Evolutionary conservation across 2,329 filamentous ascomycete genomes (phyloP).

Genomic region (Arachnomyces sp.): DNA sequence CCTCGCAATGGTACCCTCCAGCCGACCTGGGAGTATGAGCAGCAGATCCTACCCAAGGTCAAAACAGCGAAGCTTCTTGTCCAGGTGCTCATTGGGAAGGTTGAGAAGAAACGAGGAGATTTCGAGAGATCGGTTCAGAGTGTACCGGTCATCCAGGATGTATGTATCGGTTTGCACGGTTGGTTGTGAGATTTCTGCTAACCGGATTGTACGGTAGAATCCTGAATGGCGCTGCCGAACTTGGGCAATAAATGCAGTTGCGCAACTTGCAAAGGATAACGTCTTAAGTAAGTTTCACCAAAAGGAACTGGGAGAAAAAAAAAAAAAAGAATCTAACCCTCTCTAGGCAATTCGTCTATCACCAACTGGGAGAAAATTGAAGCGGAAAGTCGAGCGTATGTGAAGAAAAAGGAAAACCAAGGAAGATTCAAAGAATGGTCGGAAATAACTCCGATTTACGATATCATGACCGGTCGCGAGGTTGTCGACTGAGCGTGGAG

Average conservation of each 20-base stretch:
- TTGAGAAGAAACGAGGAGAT: slow-evolving; percentile 26
- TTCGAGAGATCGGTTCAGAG: slow-evolving; percentile 29
- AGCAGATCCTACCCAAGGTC: slow-evolving; percentile 1
- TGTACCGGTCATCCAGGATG: slow-evolving; percentile 33
- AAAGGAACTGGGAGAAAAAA: background rate
- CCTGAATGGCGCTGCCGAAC: slow-evolving; percentile 5
- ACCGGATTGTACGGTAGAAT: no score
- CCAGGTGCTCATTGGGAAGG: slow-evolving; percentile 34
- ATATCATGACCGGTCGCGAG: slow-evolving; percentile 3
- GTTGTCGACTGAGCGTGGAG: no score
- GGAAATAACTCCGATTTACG: slow-evolving; percentile 4
- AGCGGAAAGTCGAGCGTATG: slow-evolving; percentile 1
- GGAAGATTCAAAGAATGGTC: background rate
- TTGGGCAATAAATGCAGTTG: slow-evolving; percentile 2
- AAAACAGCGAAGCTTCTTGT: slow-evolving; percentile 26
- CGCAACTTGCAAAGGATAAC: slow-evolving; percentile 2
- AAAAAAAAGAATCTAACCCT: background rate
- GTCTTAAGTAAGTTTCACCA: slow-evolving; percentile 1
- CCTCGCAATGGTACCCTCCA: background rate
- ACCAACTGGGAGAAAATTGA: slow-evolving; percentile 4
- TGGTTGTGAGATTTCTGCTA: no score
- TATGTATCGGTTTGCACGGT: slow-evolving; percentile 31
- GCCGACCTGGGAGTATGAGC: slow-evolving; percentile 8
- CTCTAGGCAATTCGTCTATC: slow-evolving; percentile 1
- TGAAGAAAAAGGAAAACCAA: slow-evolving; percentile 2